Evolutionary conservation across 2,329 filamentous ascomycete species (phyloP).

Genomic region (Talaromyces sp.): DNA sequence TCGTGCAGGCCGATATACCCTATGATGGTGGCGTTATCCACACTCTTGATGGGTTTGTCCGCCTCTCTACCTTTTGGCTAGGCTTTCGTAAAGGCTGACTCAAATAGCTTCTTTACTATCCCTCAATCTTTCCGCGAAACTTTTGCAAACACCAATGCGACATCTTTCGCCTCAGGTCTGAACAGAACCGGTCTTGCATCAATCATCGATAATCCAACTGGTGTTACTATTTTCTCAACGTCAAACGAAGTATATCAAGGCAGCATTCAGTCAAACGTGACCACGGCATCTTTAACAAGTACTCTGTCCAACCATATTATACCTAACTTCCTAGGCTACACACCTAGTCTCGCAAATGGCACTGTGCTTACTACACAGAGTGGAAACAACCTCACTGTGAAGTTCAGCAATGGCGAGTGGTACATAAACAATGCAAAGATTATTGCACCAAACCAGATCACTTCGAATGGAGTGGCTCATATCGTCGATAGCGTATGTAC

Average conservation of each 20-base stretch:
- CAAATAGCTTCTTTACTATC: constrained; percentile 5
- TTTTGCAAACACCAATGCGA: constrained; percentile 6
- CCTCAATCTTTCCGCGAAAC: constrained; percentile 5
- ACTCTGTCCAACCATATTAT: constrained; percentile 6
- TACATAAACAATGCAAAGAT: constrained; percentile 14
- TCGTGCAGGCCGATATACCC: background rate
- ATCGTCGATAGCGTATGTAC: constrained; percentile 12
- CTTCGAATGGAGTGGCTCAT: constrained; percentile 9
- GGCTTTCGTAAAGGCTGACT: background rate
- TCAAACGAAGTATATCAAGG: constrained; percentile 3
- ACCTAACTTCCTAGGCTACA: constrained; percentile 10
- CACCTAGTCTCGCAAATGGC: constrained; percentile 1
- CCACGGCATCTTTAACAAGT: background rate
- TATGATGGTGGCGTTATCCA: constrained; percentile 9
- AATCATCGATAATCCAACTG: background rate
- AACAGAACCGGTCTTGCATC: background rate
- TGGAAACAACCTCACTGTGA: constrained; percentile 13
- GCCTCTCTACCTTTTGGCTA: background rate
- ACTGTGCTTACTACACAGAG: constrained; percentile 8
- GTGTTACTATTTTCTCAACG: background rate
- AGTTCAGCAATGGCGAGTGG: constrained; percentile 1
- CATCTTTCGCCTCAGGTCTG: background rate
- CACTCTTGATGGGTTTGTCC: constrained; percentile 13
- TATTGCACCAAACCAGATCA: constrained; percentile 8
- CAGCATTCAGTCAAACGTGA: background rate